Conservation (phyloP, 31 red algal genomes). For the Porphyra umbilicalis region DNA sequence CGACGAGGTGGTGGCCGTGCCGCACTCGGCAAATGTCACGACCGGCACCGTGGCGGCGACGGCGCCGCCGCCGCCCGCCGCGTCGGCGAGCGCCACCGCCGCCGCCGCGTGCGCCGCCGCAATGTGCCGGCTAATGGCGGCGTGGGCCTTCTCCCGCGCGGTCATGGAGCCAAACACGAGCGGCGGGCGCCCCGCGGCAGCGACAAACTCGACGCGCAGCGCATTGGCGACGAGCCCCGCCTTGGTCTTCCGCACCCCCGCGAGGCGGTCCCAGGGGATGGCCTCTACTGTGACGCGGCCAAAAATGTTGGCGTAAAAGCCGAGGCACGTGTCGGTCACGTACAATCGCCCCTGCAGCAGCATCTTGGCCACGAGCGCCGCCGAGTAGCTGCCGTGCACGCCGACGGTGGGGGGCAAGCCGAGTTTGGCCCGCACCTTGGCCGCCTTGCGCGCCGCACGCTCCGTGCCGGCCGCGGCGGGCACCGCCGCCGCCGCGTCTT, state of each 20-base stretch:
- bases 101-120: constrained; percentile 7
- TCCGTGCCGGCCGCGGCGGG: too few relatives aligned
- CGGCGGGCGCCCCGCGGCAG: constrained; percentile 5
- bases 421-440: constrained; percentile 34
- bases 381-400: constrained; percentile 37
- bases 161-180: constrained; percentile 56
- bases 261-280: constrained; percentile 19
- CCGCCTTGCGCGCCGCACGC: constrained; percentile 1
- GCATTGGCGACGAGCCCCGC: constrained; percentile 56
- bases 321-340: constrained; percentile 28
- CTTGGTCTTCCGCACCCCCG: constrained; percentile 31
- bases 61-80: neutral
- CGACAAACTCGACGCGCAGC: constrained; percentile 35
- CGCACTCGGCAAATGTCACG: neutral
- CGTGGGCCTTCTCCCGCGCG: constrained; percentile 27
- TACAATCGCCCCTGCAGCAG: constrained; percentile 44
- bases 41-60: neutral
- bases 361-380: constrained; percentile 29
- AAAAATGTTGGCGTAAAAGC: constrained; percentile 54
- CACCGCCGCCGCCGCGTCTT: neutral
- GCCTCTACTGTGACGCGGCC: constrained; percentile 43
- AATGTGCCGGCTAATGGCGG: constrained; percentile 12
- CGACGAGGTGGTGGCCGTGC: neutral
- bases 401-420: constrained; percentile 10
- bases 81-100: neutral